Evolutionary conservation across 192 early-diverging fungal genomes (phyloP).

Genomic region (Phlyctochytrium bullatum): DNA sequence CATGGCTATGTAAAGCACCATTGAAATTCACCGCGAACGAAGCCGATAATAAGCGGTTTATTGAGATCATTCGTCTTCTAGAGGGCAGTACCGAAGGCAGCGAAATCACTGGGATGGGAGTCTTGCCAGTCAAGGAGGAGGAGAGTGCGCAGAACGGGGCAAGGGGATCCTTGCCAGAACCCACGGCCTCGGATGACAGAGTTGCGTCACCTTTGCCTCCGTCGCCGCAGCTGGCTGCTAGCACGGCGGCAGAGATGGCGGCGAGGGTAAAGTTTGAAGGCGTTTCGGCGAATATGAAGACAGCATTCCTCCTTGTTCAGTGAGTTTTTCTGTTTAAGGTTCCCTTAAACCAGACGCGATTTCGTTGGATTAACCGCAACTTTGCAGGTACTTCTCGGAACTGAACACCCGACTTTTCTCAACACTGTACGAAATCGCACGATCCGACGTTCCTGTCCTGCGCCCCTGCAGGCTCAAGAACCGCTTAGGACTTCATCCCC

Average conservation of each 20-base stretch:
- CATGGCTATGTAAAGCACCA: not conserved
- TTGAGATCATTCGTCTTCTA: not conserved
- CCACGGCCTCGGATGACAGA: too few species aligned
- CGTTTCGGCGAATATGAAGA: not conserved
- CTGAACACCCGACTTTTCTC: conserved; percentile 4
- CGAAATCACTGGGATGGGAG: too few species aligned
- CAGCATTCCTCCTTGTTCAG: not conserved
- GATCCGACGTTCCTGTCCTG: not conserved
- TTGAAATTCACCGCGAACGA: conserved; percentile 1
- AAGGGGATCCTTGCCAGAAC: too few species aligned
- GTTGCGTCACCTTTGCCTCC: too few species aligned
- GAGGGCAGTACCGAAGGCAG: not conserved
- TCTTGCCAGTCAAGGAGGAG: too few species aligned
- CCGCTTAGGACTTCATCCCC: not conserved
- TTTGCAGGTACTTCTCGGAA: not conserved
- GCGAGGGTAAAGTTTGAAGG: too few species aligned
- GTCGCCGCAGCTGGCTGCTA: too few species aligned
- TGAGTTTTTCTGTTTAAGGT: not conserved
- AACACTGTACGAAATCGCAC: not conserved
- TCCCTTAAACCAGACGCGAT: not conserved
- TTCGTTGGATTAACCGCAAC: not conserved
- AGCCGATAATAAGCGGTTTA: not conserved
- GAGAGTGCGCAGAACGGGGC: too few species aligned
- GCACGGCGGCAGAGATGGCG: too few species aligned
- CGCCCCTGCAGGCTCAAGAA: conserved; percentile 1